A percentile compares a stretch with the other conserved stretches of the same genome.
Evolutionary conservation across 2,329 filamentous ascomycete genomes (phyloP).

Genomic region (Botrytis pseudocinerea): DNA sequence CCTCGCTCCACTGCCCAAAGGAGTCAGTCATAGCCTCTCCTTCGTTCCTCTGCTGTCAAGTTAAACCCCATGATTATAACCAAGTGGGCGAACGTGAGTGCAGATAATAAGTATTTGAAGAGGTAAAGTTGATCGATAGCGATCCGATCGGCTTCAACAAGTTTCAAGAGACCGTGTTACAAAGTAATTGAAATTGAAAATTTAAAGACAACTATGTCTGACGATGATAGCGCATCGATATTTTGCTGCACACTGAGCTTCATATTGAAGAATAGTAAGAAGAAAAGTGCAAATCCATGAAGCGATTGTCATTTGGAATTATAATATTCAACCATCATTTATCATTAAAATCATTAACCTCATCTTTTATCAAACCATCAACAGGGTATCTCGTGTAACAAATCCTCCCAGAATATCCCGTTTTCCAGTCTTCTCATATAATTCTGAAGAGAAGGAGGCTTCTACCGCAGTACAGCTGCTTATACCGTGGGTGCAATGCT

Average conservation of each 20-base stretch:
- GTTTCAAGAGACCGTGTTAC: not conserved
- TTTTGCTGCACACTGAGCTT: not conserved
- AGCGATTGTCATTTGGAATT: not conserved
- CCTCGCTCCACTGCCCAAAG: constrained; percentile 38
- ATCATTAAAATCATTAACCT: not conserved
- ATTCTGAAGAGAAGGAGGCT: not conserved
- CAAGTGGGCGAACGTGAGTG: not conserved
- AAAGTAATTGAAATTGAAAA: not conserved
- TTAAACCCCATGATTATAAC: not conserved
- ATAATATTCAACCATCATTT: not conserved
- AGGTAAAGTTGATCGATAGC: too few species aligned
- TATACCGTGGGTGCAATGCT: constrained; percentile 35
- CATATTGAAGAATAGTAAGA: not conserved
- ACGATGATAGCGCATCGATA: not conserved
- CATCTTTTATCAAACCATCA: not conserved
- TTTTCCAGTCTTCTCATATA: not conserved
- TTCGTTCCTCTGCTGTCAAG: not conserved
- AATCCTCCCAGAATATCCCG: not conserved
- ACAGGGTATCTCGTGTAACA: not conserved
- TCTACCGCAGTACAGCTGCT: not conserved
- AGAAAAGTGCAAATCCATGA: not conserved
- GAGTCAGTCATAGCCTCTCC: not conserved
- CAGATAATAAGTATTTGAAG: too few species aligned
- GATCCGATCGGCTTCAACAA: too few species aligned
- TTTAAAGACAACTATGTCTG: not conserved